Percentiles rank a stretch among this genome's conserved stretches.
These are phyloP conservation scores for Chalaropsis thielavioides DNA, from an alignment of 2,329 filamentous ascomycete genomes.

Conservation along the genomic window DNA sequence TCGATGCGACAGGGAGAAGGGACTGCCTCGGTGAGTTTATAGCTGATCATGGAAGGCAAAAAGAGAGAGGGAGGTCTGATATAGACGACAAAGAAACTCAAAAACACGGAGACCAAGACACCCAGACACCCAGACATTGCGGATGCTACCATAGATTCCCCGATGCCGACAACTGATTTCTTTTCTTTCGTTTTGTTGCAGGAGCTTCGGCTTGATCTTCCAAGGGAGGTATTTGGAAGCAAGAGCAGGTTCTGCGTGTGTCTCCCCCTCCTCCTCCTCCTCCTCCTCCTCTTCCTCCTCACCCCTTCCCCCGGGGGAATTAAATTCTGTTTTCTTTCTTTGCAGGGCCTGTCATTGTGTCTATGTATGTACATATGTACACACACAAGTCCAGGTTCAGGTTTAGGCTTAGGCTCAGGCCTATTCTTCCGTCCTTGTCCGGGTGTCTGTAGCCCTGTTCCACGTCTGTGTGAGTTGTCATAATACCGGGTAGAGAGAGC, in stretches of 20 bases:
- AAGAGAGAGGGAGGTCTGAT: background rate
- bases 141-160: background rate
- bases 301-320: background rate
- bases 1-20: background rate
- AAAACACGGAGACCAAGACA: background rate
- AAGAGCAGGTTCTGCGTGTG: background rate
- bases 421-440: background rate
- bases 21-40: background rate
- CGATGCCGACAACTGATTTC: background rate
- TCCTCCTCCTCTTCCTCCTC: too few species aligned
- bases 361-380: background rate
- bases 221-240: background rate
- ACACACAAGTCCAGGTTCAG: background rate
- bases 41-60: background rate
- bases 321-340: background rate
- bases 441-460: background rate
- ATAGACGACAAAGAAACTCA: background rate
- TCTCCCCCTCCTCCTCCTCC: too few species aligned
- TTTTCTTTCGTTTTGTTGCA: background rate
- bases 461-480: constrained; percentile 4
- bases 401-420: background rate
- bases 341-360: background rate
- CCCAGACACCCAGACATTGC: background rate
- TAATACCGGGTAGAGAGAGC: background rate
- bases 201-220: constrained; percentile 2